phyloP scores from a whole-genome alignment of 345 rosid genomes.

The Streptanthus diversifolius region DNA sequence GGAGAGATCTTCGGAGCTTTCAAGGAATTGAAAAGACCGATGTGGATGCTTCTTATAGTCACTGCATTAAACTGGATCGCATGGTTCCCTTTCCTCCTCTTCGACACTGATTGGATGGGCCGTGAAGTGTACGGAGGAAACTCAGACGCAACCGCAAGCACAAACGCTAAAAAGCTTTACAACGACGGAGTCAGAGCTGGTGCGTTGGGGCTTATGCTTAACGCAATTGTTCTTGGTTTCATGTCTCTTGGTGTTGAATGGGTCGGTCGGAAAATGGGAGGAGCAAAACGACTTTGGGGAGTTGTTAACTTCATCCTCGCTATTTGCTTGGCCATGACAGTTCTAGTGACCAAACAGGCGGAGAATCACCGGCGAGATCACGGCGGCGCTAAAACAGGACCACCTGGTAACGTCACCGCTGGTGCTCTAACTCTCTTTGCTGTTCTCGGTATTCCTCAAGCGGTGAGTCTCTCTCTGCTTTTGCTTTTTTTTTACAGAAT shows the following conservation, averaged over 20 bases:
- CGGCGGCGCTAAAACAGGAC: conserved; percentile 35
- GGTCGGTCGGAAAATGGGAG: conserved; percentile 43
- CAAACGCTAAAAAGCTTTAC: conserved; percentile 33
- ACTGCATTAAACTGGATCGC: conserved; percentile 86
- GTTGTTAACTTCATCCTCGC: conserved; percentile 63
- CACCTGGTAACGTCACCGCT: conserved; percentile 45
- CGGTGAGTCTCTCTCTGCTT: conserved; percentile 43
- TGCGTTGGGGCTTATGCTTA: conserved; percentile 72
- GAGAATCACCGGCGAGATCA: conserved; percentile 40
- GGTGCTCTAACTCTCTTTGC: conserved; percentile 67
- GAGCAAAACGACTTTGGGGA: conserved; percentile 67
- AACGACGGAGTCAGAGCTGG: conserved; percentile 73
- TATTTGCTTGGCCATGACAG: conserved; percentile 48
- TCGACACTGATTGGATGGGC: conserved; percentile 94
- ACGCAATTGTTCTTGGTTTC: conserved; percentile 68
- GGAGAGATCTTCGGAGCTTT: conserved; percentile 50
- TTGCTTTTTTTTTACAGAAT: neutral
- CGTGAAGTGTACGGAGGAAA: conserved; percentile 83
- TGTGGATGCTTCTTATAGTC: conserved; percentile 71
- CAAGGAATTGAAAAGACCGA: conserved; percentile 50
- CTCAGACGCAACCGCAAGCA: conserved; percentile 29
- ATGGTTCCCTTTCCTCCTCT: conserved; percentile 84
- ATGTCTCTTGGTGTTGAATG: conserved; percentile 55
- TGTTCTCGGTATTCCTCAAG: conserved; percentile 68
- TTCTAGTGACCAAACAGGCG: conserved; percentile 58